Evolutionary conservation across 768 basidiomycete species (phyloP).

Genomic region (Hypsizygus marmoreus): DNA sequence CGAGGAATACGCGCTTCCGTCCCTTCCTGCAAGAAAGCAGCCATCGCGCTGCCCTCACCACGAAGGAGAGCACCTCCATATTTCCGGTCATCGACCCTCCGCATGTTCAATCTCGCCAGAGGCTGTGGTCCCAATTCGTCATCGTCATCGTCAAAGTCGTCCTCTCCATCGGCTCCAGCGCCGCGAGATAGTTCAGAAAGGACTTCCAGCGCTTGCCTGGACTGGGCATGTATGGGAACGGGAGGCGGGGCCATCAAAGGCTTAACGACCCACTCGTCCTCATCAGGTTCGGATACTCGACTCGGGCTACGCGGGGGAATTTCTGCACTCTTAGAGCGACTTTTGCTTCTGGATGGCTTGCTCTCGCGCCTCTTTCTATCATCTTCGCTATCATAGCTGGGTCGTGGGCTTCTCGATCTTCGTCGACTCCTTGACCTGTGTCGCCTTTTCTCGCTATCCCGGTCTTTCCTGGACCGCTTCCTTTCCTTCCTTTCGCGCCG

Average conservation of each 20-base stretch:
- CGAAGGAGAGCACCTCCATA: constrained; percentile 90
- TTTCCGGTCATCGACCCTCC: constrained; percentile 74
- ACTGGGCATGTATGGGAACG: constrained; percentile 14
- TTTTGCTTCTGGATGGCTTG: constrained; percentile 21
- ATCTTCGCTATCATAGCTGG: constrained; percentile 40
- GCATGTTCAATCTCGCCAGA: constrained; percentile 38
- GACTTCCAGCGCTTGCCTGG: constrained; percentile 12
- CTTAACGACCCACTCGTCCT: constrained; percentile 74
- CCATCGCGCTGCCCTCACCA: constrained; percentile 98
- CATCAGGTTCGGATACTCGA: constrained; percentile 21
- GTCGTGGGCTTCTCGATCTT: constrained; percentile 33
- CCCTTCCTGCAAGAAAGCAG: constrained; percentile 88
- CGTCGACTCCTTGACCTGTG: constrained; percentile 37
- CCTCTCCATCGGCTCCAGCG: constrained; percentile 28
- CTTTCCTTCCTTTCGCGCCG: constrained; percentile 62
- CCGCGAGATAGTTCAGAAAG: constrained; percentile 20
- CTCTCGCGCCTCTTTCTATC: constrained; percentile 34
- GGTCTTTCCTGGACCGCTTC: constrained; percentile 53
- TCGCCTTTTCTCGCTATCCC: constrained; percentile 41
- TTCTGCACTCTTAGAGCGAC: constrained; percentile 33
- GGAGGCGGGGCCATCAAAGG: constrained; percentile 29
- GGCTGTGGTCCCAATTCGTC: constrained; percentile 84
- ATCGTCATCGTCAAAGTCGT: constrained; percentile 50
- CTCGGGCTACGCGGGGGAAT: constrained; percentile 32
- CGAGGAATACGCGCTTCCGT: constrained; percentile 89